These are phyloP conservation scores for Nematodospora anomalae DNA, from an alignment of 1,139 yeast species.

Conservation along the genomic window DNA sequence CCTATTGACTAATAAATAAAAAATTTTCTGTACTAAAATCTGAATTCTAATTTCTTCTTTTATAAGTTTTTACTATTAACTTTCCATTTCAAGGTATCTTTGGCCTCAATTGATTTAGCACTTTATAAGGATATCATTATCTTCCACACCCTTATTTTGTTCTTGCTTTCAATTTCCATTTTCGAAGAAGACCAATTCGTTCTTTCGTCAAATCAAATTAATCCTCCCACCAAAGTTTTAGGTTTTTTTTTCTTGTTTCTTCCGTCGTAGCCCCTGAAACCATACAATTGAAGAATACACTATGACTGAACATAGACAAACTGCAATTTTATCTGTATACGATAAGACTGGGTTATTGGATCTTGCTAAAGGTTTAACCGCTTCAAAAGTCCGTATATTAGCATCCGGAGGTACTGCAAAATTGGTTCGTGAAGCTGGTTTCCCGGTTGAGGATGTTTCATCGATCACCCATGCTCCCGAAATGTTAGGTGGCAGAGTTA, in stretches of 20 bases:
- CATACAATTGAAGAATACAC: constrained; percentile 5
- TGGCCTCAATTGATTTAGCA: too few species aligned
- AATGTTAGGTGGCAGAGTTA: constrained; percentile 97
- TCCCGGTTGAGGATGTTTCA: constrained; percentile 95
- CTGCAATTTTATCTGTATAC: constrained; percentile 94
- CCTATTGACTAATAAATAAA: too few species aligned
- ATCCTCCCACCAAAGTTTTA: too few species aligned
- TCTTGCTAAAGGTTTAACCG: constrained; percentile 89
- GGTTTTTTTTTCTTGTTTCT: not conserved
- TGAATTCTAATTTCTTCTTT: too few species aligned
- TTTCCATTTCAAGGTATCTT: too few species aligned
- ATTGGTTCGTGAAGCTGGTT: constrained; percentile 94
- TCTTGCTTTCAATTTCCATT: too few species aligned
- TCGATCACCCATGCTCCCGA: constrained; percentile 97
- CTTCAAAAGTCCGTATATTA: constrained; percentile 83
- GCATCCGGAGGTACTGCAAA: constrained; percentile 98
- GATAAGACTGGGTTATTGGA: constrained; percentile 96
- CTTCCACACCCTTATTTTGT: too few species aligned
- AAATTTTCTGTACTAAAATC: too few species aligned
- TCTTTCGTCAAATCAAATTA: too few species aligned
- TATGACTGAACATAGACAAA: constrained; percentile 54
- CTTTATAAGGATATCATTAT: too few species aligned
- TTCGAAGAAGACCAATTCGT: too few species aligned
- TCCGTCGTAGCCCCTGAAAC: not conserved
- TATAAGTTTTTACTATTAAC: too few species aligned